A percentile compares a stretch with the other conserved stretches of the same genome.
Conservation (phyloP, 768 basidiomycete genomes). For the Kwoniella sp. region DNA sequence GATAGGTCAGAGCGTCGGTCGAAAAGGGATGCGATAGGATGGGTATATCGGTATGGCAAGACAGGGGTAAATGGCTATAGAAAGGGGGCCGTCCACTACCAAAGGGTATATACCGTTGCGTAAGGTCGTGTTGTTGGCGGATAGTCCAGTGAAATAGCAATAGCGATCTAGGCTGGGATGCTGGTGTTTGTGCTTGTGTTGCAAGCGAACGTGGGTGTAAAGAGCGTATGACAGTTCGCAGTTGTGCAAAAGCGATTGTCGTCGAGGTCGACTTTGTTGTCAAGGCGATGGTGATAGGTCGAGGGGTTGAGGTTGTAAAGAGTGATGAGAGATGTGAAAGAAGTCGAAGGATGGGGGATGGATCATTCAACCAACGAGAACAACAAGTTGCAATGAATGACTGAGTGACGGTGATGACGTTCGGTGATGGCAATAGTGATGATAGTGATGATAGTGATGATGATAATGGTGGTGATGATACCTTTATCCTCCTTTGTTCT, state of each 20-base stretch:
- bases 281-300: not conserved
- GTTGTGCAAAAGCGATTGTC: no score
- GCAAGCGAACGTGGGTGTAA: not conserved
- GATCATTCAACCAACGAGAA: not conserved
- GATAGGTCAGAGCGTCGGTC: not conserved
- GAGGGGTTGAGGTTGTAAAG: no score
- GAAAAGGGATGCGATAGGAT: not conserved
- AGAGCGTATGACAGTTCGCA: not conserved
- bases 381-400: not conserved
- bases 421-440: not conserved
- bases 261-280: not conserved
- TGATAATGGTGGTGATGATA: not conserved
- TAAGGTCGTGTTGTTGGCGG: no score
- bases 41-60: not conserved
- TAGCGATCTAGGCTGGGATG: no score
- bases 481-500: not conserved
- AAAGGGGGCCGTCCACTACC: not conserved
- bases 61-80: slow-evolving; percentile 1
- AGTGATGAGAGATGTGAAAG: not conserved
- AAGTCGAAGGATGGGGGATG: not conserved
- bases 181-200: no score
- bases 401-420: no score
- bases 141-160: no score
- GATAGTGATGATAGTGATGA: not conserved
- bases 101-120: no score